Percentiles rank a stretch among this genome's conserved stretches.
Conservation (phyloP, 2,329 filamentous ascomycete genomes). For the Fusarium camptoceras region DNA sequence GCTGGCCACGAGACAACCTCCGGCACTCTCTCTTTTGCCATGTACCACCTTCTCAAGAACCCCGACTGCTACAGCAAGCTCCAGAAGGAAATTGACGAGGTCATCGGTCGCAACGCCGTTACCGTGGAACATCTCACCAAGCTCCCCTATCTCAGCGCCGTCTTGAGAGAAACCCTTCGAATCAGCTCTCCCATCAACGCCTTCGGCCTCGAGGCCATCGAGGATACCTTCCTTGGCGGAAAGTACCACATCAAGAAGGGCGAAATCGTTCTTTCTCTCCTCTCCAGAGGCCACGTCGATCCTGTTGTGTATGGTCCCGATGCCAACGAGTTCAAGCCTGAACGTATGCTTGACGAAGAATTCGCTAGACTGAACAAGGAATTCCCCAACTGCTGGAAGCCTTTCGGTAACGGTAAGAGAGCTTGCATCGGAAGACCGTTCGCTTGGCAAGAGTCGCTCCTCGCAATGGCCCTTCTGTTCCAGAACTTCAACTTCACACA, state of each 20-base stretch:
- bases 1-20: constrained; percentile 79
- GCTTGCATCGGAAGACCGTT: constrained; percentile 80
- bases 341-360: constrained; percentile 76
- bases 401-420: constrained; percentile 78
- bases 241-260: constrained; percentile 69
- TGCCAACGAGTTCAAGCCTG: constrained; percentile 74
- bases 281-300: constrained; percentile 70
- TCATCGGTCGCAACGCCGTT: constrained; percentile 70
- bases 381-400: constrained; percentile 74
- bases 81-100: constrained; percentile 74
- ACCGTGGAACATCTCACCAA: constrained; percentile 71
- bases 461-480: constrained; percentile 71
- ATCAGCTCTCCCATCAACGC: constrained; percentile 70
- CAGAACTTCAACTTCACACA: constrained; percentile 78
- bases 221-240: constrained; percentile 67
- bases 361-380: constrained; percentile 72
- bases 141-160: constrained; percentile 73
- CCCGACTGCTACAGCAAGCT: constrained; percentile 70
- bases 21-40: constrained; percentile 72
- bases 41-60: constrained; percentile 74
- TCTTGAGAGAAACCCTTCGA: constrained; percentile 74
- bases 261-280: constrained; percentile 61
- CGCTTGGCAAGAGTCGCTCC: constrained; percentile 77
- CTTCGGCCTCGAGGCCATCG: constrained; percentile 65
- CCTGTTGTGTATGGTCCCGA: constrained; percentile 73